phyloP scores from a whole-genome alignment of 2,329 filamentous ascomycete genomes.

The Plenodomus lindquistii region DNA sequence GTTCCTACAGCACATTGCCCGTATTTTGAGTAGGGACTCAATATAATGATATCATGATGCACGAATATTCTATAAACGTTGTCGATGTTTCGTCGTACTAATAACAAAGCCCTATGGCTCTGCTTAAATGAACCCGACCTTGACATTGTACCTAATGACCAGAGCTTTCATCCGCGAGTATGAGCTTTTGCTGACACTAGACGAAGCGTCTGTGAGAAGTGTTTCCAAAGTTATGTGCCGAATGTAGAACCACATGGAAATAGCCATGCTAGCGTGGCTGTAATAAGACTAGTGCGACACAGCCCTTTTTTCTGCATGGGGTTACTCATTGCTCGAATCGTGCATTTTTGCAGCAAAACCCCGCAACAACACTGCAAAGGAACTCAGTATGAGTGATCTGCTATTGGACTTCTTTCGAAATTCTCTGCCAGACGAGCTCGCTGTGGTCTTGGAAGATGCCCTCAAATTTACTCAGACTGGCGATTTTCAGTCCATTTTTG shows the following conservation, averaged over 20 bases:
- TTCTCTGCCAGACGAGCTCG: slow-evolving; percentile 49
- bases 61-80: too few relatives aligned
- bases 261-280: not conserved
- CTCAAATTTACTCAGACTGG: slow-evolving; percentile 48
- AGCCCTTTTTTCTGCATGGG: slow-evolving; percentile 35
- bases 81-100: too few relatives aligned
- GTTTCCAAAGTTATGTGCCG: too few relatives aligned
- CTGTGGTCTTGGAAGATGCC: slow-evolving; percentile 40
- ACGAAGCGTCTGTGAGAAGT: too few relatives aligned
- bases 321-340: slow-evolving; percentile 32
- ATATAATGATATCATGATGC: too few relatives aligned
- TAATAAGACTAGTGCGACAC: slow-evolving; percentile 29
- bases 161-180: too few relatives aligned
- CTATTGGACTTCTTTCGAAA: slow-evolving; percentile 47
- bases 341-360: slow-evolving; percentile 21
- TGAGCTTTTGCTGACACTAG: too few relatives aligned
- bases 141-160: too few relatives aligned
- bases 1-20: too few relatives aligned
- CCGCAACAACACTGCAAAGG: slow-evolving; percentile 18
- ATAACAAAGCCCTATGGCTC: too few relatives aligned
- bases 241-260: not conserved
- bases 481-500: slow-evolving; percentile 47
- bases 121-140: too few relatives aligned
- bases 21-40: too few relatives aligned
- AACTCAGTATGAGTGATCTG: slow-evolving; percentile 47